Percentiles rank a stretch among this genome's conserved stretches.
phyloP scores from a whole-genome alignment of 345 rosid genomes.

The Eutrema heterophyllum region DNA sequence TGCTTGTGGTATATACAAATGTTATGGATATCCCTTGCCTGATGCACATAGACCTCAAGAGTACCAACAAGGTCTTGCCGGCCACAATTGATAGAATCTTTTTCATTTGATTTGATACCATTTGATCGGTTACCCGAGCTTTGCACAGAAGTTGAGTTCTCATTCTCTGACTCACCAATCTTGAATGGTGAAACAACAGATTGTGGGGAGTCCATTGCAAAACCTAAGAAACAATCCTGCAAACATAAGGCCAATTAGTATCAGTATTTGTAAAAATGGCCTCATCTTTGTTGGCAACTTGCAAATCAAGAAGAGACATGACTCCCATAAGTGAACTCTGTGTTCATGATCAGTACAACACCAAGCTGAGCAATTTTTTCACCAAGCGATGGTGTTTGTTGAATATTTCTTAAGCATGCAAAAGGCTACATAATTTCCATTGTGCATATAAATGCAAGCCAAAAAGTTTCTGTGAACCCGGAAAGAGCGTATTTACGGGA shows the following conservation, averaged over 20 bases:
- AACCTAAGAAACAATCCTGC: slow-evolving; percentile 14
- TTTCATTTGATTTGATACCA: slow-evolving; percentile 38
- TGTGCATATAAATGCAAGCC: not conserved
- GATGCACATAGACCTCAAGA: slow-evolving; percentile 74
- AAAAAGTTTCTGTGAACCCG: not conserved
- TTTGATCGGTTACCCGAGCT: slow-evolving; percentile 34
- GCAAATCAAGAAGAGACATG: not conserved
- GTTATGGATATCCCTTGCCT: slow-evolving; percentile 97
- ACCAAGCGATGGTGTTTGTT: not conserved
- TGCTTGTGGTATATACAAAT: slow-evolving; percentile 99
- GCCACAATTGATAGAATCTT: slow-evolving; percentile 32
- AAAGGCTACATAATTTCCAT: not conserved
- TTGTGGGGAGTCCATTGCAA: slow-evolving; percentile 88
- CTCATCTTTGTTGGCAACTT: slow-evolving; percentile 1
- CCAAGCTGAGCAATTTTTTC: not conserved
- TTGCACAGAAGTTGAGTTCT: slow-evolving; percentile 30
- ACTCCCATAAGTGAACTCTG: not conserved
- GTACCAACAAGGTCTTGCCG: slow-evolving; percentile 50
- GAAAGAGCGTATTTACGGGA: not conserved
- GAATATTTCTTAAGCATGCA: not conserved
- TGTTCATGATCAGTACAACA: not conserved
- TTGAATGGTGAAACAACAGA: slow-evolving; percentile 91
- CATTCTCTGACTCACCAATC: slow-evolving; percentile 54
- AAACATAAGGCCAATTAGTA: slow-evolving; percentile 9
- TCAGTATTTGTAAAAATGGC: not conserved